These are phyloP conservation scores for Schwanniomyces vanrijiae DNA, from an alignment of 805 yeast genomes.

Conservation along the genomic window DNA sequence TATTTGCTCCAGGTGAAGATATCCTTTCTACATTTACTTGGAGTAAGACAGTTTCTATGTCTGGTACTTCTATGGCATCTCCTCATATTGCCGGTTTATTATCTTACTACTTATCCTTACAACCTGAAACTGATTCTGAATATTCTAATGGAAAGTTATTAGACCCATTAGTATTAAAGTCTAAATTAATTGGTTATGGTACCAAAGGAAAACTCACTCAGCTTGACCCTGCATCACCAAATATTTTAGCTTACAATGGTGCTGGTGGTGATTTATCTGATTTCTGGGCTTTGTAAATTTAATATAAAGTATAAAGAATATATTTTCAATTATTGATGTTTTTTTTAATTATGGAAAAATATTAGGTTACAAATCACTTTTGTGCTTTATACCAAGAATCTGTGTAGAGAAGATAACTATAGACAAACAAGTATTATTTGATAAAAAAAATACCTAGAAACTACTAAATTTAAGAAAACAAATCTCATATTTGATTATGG, in stretches of 20 bases:
- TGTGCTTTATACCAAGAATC: too few species aligned
- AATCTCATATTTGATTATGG: too few species aligned
- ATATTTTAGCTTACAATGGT: slow-evolving; percentile 60
- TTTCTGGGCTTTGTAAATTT: slow-evolving; percentile 41
- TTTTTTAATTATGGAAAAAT: neutral
- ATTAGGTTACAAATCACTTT: too few species aligned
- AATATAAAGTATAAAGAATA: neutral
- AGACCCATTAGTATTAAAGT: slow-evolving; percentile 54
- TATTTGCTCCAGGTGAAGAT: slow-evolving; percentile 58
- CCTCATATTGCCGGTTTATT: slow-evolving; percentile 59
- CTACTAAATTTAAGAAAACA: too few species aligned
- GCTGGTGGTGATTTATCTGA: slow-evolving; percentile 54
- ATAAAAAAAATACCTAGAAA: too few species aligned
- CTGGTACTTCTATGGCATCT: slow-evolving; percentile 67
- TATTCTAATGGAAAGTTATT: slow-evolving; percentile 40
- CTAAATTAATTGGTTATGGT: slow-evolving; percentile 51
- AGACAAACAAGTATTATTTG: too few species aligned
- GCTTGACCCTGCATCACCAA: slow-evolving; percentile 52
- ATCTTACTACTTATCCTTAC: slow-evolving; percentile 55
- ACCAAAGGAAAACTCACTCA: slow-evolving; percentile 47
- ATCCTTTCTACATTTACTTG: slow-evolving; percentile 57
- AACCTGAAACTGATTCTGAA: slow-evolving; percentile 52
- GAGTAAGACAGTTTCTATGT: slow-evolving; percentile 53
- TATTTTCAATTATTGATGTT: neutral
- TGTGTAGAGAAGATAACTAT: too few species aligned